phyloP scores from a whole-genome alignment of 2,329 filamentous ascomycete genomes.

The Remersonia thermophila region DNA sequence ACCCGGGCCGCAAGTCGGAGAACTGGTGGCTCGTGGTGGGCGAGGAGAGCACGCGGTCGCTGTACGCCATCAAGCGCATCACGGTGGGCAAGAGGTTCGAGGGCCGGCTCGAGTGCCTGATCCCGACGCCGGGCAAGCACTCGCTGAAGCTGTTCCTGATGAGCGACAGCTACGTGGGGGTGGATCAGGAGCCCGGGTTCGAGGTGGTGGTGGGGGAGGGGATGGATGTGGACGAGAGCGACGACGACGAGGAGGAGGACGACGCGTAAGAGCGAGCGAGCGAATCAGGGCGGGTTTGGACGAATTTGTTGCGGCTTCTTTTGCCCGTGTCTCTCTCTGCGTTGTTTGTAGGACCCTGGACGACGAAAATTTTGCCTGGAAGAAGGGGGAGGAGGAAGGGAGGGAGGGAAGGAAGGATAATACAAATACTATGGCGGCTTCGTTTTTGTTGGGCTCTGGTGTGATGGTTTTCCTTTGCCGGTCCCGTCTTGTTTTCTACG shows the following conservation, averaged over 20 bases:
- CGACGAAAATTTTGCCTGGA: no score
- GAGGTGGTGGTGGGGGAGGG: constrained; percentile 76
- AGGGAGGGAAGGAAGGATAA: background rate
- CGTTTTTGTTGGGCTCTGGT: no score
- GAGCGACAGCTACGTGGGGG: constrained; percentile 92
- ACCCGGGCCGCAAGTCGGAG: constrained; percentile 82
- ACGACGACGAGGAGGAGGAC: constrained; percentile 60
- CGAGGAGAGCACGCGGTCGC: constrained; percentile 74
- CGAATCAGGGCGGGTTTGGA: no score
- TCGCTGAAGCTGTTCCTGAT: constrained; percentile 87
- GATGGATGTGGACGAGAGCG: constrained; percentile 87
- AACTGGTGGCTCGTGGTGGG: constrained; percentile 98
- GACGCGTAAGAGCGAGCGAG: constrained; percentile 14
- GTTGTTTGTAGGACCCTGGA: no score
- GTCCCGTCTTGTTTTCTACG: no score
- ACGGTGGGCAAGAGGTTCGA: constrained; percentile 68
- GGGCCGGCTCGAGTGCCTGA: constrained; percentile 75
- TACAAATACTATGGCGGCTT: background rate
- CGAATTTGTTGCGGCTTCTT: no score
- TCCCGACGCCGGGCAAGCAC: constrained; percentile 73
- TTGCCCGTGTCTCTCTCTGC: no score
- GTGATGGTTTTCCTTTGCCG: no score
- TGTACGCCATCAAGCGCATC: constrained; percentile 89
- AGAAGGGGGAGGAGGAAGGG: background rate
- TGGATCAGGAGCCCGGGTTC: constrained; percentile 91